phyloP scores from a whole-genome alignment of 192 early-diverging fungal species.

The Powellomyces hirtus region DNA sequence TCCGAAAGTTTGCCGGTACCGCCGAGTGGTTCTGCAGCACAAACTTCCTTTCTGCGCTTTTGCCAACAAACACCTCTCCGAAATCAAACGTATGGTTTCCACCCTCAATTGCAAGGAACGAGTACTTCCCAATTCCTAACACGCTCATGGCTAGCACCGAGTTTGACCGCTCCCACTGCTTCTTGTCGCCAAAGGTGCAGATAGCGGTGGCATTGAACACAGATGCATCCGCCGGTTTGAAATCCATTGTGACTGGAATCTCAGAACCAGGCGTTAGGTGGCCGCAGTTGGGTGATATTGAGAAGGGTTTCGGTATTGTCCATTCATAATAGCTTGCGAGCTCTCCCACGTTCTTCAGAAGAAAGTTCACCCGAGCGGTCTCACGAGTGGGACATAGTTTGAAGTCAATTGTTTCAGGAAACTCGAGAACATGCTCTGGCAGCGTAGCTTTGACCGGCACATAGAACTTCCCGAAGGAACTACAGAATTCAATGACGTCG shows the following conservation, averaged over 20 bases:
- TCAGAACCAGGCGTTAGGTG: constrained; percentile 31
- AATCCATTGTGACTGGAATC: constrained; percentile 39
- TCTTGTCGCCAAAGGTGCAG: constrained; percentile 50
- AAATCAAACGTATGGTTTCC: constrained; percentile 42
- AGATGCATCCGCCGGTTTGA: constrained; percentile 51
- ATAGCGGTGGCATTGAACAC: constrained; percentile 47
- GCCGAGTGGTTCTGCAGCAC: constrained; percentile 43
- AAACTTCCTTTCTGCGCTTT: constrained; percentile 39
- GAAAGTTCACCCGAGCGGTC: constrained; percentile 39
- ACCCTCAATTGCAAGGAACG: constrained; percentile 46
- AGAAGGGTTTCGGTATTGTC: constrained; percentile 45
- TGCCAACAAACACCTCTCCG: constrained; percentile 54
- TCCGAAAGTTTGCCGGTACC: constrained; percentile 53
- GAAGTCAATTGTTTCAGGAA: constrained; percentile 48
- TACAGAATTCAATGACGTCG: constrained; percentile 55
- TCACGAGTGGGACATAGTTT: constrained; percentile 50
- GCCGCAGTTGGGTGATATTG: constrained; percentile 38
- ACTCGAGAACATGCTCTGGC: constrained; percentile 54
- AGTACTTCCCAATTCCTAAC: constrained; percentile 55
- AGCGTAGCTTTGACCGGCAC: constrained; percentile 52
- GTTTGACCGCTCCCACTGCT: constrained; percentile 39
- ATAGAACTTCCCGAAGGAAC: constrained; percentile 55
- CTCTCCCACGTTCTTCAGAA: constrained; percentile 49
- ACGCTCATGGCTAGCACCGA: constrained; percentile 38
- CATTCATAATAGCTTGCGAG: constrained; percentile 50